Percentiles rank a stretch among this genome's conserved stretches.
Evolutionary conservation across 2,329 filamentous ascomycete genomes (phyloP).

Genomic region (Leptosphaerulina australis): DNA sequence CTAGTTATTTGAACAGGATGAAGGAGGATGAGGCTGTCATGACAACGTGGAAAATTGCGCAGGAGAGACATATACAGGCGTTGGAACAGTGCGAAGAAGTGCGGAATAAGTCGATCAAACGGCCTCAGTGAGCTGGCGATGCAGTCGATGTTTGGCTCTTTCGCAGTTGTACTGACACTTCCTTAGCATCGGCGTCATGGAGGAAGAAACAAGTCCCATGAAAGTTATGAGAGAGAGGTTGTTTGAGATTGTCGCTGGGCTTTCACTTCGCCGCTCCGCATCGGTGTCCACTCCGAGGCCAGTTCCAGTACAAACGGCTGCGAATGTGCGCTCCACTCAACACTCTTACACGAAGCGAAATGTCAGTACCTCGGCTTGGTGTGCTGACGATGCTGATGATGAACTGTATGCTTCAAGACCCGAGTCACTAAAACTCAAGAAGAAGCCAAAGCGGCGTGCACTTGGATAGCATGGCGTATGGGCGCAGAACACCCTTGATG

Average conservation of each 20-base stretch:
- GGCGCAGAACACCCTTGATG: constrained; percentile 10
- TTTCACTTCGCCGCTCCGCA: constrained; percentile 5
- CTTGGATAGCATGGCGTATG: constrained; percentile 6
- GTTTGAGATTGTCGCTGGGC: constrained; percentile 9
- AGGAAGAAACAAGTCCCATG: constrained; percentile 9
- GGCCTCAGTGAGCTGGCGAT: constrained; percentile 25
- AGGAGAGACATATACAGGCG: constrained; percentile 64
- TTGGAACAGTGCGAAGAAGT: constrained; percentile 51
- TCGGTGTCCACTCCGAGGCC: background rate
- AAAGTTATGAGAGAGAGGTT: constrained; percentile 11
- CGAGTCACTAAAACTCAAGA: constrained; percentile 1
- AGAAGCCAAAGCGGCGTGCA: constrained; percentile 8
- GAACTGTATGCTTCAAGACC: background rate
- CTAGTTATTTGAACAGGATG: constrained; percentile 65
- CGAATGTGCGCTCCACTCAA: background rate
- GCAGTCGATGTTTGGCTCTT: background rate
- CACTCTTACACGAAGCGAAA: background rate
- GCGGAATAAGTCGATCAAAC: constrained; percentile 39
- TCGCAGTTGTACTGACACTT: constrained; percentile 1
- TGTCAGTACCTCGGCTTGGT: constrained; percentile 6
- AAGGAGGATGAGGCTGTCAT: constrained; percentile 69
- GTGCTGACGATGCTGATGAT: constrained; percentile 6
- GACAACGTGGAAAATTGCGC: constrained; percentile 65
- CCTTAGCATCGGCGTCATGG: background rate
- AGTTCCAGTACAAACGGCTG: background rate